Evolutionary conservation across 2,329 filamentous ascomycete genomes (phyloP).

Genomic region (Taxawa tesnikishii): DNA sequence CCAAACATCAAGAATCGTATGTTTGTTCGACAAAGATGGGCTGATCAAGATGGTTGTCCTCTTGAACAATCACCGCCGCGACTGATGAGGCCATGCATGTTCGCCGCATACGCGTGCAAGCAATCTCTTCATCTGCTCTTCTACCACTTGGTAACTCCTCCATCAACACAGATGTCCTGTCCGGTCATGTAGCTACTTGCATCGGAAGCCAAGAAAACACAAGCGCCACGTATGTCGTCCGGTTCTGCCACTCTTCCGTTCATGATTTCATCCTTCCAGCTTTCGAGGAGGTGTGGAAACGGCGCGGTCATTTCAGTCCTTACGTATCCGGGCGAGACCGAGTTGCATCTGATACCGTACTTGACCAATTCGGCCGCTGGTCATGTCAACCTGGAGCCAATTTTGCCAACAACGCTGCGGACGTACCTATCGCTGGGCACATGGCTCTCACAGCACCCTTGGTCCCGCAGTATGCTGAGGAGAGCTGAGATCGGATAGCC

Average conservation of each 20-base stretch:
- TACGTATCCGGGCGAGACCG: conserved; percentile 12
- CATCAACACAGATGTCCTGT: conserved; percentile 33
- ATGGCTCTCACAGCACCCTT: conserved; percentile 15
- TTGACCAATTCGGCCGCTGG: conserved; percentile 60
- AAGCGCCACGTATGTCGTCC: conserved; percentile 38
- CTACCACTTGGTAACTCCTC: conserved; percentile 9
- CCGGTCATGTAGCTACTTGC: conserved; percentile 35
- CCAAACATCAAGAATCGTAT: too few relatives aligned
- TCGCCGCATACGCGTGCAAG: too few relatives aligned
- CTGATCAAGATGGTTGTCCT: too few relatives aligned
- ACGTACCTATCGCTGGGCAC: conserved; percentile 50
- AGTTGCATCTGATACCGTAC: conserved; percentile 31
- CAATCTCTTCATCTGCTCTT: too few relatives aligned
- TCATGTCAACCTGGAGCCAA: too few relatives aligned
- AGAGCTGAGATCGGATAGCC: conserved; percentile 35
- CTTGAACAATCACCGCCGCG: too few relatives aligned
- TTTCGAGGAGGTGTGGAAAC: conserved; percentile 35
- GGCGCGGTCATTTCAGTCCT: conserved; percentile 15
- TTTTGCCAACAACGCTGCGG: too few relatives aligned
- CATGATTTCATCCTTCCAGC: conserved; percentile 39
- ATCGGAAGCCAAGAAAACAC: conserved; percentile 37
- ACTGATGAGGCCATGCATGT: too few relatives aligned
- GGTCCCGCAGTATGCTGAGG: conserved; percentile 9
- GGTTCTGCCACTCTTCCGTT: conserved; percentile 34
- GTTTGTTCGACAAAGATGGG: too few relatives aligned